Percentiles rank a stretch among this genome's conserved stretches.
phyloP scores from a whole-genome alignment of 2,329 filamentous ascomycete genomes.

The Alternaria triticimaculans region DNA sequence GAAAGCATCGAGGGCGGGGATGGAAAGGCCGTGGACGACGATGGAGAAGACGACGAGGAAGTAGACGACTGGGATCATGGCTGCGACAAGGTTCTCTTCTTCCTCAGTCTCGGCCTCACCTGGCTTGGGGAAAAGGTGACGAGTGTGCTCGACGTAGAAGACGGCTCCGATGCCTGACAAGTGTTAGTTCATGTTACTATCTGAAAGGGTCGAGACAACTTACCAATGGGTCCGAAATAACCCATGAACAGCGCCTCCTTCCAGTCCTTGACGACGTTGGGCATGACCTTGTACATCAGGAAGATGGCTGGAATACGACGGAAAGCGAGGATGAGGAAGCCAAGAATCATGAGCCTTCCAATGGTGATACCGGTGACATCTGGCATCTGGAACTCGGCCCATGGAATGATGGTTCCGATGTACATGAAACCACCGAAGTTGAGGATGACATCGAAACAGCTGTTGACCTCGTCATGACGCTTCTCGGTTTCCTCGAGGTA shows the following conservation, averaged over 20 bases:
- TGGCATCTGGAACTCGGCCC: constrained; percentile 62
- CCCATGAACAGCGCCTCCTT: constrained; percentile 68
- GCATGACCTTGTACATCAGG: constrained; percentile 63
- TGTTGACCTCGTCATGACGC: constrained; percentile 67
- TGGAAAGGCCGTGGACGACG: constrained; percentile 57
- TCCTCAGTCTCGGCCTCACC: constrained; percentile 49
- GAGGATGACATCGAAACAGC: constrained; percentile 63
- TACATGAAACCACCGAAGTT: constrained; percentile 69
- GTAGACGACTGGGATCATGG: constrained; percentile 56
- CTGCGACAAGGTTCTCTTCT: constrained; percentile 50
- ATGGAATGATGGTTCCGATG: constrained; percentile 63
- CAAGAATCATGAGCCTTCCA: constrained; percentile 59
- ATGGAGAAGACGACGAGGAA: constrained; percentile 57
- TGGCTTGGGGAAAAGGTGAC: constrained; percentile 52
- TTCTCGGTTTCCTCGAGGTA: constrained; percentile 63
- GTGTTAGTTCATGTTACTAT: neutral
- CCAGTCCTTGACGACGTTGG: constrained; percentile 58
- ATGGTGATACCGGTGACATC: constrained; percentile 61
- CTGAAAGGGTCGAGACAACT: neutral
- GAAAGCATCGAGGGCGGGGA: constrained; percentile 52
- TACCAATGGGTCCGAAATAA: constrained; percentile 57
- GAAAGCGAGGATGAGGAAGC: constrained; percentile 61
- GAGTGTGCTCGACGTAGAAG: constrained; percentile 56
- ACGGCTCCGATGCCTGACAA: constrained; percentile 50
- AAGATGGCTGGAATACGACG: constrained; percentile 65